A percentile compares a stretch with the other conserved stretches of the same genome.
Conservation (phyloP, 768 basidiomycete species). For the Inosperma sp. region DNA sequence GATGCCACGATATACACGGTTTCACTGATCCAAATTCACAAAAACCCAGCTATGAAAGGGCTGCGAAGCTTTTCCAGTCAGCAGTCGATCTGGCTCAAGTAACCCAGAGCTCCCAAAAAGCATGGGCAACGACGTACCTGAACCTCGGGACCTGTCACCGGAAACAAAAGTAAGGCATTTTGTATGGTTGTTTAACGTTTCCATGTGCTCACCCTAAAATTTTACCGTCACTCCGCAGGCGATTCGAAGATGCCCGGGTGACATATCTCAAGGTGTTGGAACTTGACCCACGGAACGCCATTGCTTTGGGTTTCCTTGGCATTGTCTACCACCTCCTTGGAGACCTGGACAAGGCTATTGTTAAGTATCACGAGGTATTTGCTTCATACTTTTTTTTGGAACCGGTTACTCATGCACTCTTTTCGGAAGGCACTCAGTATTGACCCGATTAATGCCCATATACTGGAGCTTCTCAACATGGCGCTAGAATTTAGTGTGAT, state of each 20-base stretch:
- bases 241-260: conserved; percentile 59
- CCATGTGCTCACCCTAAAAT: neutral
- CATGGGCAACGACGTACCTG: conserved; percentile 87
- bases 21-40: too few relatives aligned
- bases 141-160: conserved; percentile 90
- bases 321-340: conserved; percentile 77
- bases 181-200: neutral
- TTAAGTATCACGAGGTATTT: conserved; percentile 87
- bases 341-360: conserved; percentile 73
- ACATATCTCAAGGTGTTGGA: conserved; percentile 79
- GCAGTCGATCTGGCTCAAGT: conserved; percentile 80
- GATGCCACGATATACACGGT: too few relatives aligned
- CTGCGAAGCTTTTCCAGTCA: conserved; percentile 64
- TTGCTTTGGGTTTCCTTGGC: conserved; percentile 85
- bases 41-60: conserved; percentile 58
- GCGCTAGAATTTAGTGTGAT: conserved; percentile 50
- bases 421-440: conserved; percentile 62
- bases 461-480: conserved; percentile 75
- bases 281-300: conserved; percentile 78
- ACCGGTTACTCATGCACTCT: neutral
- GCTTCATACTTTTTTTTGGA: neutral
- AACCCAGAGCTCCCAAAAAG: conserved; percentile 77
- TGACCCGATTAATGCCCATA: conserved; percentile 77
- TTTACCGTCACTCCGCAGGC: conserved; percentile 24
- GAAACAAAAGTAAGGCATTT: conserved; percentile 59